Evolutionary conservation across 495 filamentous ascomycete species (phyloP).

Genomic region (Neurospora terricola): DNA sequence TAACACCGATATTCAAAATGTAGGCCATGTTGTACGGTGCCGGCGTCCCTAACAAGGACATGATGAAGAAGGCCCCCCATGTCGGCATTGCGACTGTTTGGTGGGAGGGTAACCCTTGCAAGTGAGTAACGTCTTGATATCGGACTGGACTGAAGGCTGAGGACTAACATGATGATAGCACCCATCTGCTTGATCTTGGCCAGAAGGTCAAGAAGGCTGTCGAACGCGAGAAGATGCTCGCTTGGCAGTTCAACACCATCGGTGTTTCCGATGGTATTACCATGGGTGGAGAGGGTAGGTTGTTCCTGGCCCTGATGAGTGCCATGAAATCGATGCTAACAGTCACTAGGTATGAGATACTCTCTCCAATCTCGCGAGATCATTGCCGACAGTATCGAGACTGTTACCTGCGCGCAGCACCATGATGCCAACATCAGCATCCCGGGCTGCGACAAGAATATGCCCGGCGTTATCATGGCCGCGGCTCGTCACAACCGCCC

Average conservation of each 20-base stretch:
- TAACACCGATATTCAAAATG: not conserved
- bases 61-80: slow-evolving; percentile 86
- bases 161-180: slow-evolving; percentile 21
- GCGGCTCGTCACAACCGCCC: slow-evolving; percentile 85
- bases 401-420: slow-evolving; percentile 74
- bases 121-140: slow-evolving; percentile 31
- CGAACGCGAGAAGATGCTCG: slow-evolving; percentile 75
- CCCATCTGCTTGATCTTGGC: slow-evolving; percentile 67
- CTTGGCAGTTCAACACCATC: slow-evolving; percentile 89
- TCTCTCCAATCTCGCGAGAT: slow-evolving; percentile 92
- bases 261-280: slow-evolving; percentile 92
- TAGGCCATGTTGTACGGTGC: slow-evolving; percentile 95
- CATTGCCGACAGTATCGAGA: slow-evolving; percentile 92
- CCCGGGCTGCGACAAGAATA: slow-evolving; percentile 97
- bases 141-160: not conserved
- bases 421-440: slow-evolving; percentile 95
- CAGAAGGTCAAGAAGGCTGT: slow-evolving; percentile 83
- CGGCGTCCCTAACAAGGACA: slow-evolving; percentile 70
- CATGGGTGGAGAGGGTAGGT: slow-evolving; percentile 85
- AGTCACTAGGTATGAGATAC: slow-evolving; percentile 91
- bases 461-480: slow-evolving; percentile 69
- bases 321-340: not conserved
- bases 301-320: too few relatives aligned
- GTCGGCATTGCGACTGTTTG: slow-evolving; percentile 85
- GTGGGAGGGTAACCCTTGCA: slow-evolving; percentile 93